These are phyloP conservation scores for Coniochaeta sp. DNA, from an alignment of 2,329 filamentous ascomycete species.

Conservation along the genomic window DNA sequence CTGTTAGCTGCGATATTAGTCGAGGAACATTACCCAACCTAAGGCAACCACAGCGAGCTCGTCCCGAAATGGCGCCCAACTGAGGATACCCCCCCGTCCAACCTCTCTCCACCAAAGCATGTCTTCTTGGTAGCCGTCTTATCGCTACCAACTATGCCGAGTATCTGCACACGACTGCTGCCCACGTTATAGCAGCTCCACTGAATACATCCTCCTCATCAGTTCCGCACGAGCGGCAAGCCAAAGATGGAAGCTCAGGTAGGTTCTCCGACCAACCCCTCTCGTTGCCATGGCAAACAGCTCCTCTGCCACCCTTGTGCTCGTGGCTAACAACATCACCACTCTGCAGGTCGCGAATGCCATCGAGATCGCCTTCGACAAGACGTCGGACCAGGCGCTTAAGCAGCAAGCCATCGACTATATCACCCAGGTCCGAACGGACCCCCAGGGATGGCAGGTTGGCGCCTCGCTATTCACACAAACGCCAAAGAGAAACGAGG, in stretches of 20 bases:
- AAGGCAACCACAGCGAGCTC: not conserved
- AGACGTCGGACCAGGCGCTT: slow-evolving; percentile 64
- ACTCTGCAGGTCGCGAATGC: slow-evolving; percentile 77
- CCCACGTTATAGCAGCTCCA: slow-evolving; percentile 21
- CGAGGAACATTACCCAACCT: slow-evolving; percentile 1
- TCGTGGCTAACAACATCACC: not conserved
- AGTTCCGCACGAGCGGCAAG: slow-evolving; percentile 7
- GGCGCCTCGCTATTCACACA: slow-evolving; percentile 82
- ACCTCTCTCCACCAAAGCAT: slow-evolving; percentile 9
- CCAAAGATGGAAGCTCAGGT: slow-evolving; percentile 2
- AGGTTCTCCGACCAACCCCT: not conserved
- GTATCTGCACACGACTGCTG: slow-evolving; percentile 13
- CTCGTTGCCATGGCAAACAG: not conserved
- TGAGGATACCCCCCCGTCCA: slow-evolving; percentile 8
- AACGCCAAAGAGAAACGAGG: slow-evolving; percentile 67
- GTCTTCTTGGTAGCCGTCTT: slow-evolving; percentile 14
- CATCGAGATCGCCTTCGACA: slow-evolving; percentile 89
- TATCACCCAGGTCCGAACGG: slow-evolving; percentile 68
- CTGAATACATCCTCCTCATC: slow-evolving; percentile 3
- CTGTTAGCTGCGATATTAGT: not conserved
- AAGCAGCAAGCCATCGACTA: slow-evolving; percentile 81
- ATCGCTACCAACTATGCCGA: slow-evolving; percentile 18
- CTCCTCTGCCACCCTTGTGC: no score
- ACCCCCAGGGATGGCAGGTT: slow-evolving; percentile 84
- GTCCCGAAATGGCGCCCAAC: slow-evolving; percentile 12